Conservation (phyloP, 1,139 yeast species). For the Lipomyces yarrowii region DNA sequence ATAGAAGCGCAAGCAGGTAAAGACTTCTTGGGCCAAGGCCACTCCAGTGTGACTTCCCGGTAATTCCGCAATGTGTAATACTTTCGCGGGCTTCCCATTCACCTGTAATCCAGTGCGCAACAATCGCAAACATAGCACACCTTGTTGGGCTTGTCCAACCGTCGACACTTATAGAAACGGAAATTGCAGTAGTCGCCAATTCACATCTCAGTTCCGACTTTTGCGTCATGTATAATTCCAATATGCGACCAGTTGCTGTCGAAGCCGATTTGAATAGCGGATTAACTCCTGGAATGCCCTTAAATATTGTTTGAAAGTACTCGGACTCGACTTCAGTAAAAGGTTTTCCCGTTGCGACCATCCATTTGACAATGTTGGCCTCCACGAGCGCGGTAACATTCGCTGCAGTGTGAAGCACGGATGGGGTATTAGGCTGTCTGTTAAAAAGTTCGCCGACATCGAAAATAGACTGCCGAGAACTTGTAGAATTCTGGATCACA, state of each 20-base stretch:
- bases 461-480: neutral
- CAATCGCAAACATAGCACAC: neutral
- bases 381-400: neutral
- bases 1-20: no score
- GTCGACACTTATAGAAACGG: neutral
- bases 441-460: neutral
- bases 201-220: neutral
- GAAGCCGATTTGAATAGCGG: neutral
- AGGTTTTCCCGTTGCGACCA: neutral
- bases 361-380: constrained; percentile 5
- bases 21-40: neutral
- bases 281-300: neutral
- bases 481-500: neutral
- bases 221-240: neutral
- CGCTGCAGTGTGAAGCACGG: neutral
- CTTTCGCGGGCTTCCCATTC: neutral
- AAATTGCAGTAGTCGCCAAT: neutral
- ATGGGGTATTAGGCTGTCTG: neutral
- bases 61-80: neutral
- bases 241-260: neutral
- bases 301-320: neutral
- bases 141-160: no score
- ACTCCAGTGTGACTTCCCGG: neutral
- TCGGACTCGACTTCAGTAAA: constrained; percentile 3
- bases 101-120: neutral